Base-by-base conservation (phyloP, 1,284 basidiomycete species). In the Microbotryum lychnidis-dioicae region DNA sequence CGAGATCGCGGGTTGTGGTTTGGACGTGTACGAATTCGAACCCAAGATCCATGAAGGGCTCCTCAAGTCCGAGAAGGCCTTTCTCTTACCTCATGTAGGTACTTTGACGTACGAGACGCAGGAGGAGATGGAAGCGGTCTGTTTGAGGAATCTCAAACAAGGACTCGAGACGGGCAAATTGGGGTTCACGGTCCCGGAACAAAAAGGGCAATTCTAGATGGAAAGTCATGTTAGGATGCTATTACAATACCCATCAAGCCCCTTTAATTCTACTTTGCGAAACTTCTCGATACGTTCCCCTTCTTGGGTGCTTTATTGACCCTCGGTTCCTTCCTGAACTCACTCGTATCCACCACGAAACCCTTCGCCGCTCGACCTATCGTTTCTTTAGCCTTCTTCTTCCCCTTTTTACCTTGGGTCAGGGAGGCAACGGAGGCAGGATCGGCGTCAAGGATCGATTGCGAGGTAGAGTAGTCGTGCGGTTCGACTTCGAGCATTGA, bases 41-140 rank as follows among this genome's bases (percentile, higher is more conserved):
- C 57, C 63, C 18, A 58, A 47, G 31, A 56, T 94, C 58, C 89
- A 93, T 75, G 86, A 87, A 2, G 82, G 84, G 23, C 77, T 93
- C 47, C 79, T 91, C 62, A 81, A 83, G 16, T 89, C 90, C 76
- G 84, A 86, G 33, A 86, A 90, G 69, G 84, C 89, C 65, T 87
- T 86, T 18, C 79, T 94, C 16, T 80, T 94, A 21, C 91, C 91
- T 1, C 91, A 93, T 74, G 86, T 93, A 85, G 91, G 63, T 89
- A 75, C 75, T 3, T 55, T 74, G 48, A 73, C 70, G 4, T 64
- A 73, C 21, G 72, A 75, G 52, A 75, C 74, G 14, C 74, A 75
- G 58, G 70, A 66, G 21, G 69, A 74, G 54, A 75, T 75, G 74
- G 74, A 75, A 65, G 68, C 72, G 4, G 67, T 73, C 29, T 75